Base-by-base conservation (phyloP, 257 asterid species). In the Ocimum tenuiflorum region DNA sequence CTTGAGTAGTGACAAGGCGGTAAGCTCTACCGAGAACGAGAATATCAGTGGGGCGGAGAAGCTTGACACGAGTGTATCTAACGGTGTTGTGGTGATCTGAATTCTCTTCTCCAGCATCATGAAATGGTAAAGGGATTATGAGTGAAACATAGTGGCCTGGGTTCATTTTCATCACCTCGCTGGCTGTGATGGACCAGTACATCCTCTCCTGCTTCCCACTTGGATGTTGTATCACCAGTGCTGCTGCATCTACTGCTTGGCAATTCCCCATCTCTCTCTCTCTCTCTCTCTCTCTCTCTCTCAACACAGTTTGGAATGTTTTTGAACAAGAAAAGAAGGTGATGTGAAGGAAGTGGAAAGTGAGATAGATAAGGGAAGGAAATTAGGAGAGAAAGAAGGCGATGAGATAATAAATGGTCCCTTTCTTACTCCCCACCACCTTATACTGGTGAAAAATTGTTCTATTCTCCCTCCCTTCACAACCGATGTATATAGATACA, bases 201-300 rank as follows among this genome's bases (percentile, higher is more conserved):
- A 82, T 68, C 67, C 87, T 75, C 71, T 86, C 87, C 11, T 75
- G 80, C 48, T 74, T 84, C 33, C 95, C 95, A 61, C 18, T 74
- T 5, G 91, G 88, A 63, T 86, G 91, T 27, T 86, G 88, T 60
- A 86, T 74, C 48, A 86, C 87, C 48, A 86, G 67, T 27, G 87
- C 87, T 63, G 95, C 88, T 29, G 86, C 87, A 80, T 82, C 88
- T 24, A 84, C 85, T 27, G 88, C 83, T 65, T 86, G 95, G 42
- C 91, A 84, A 60, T 86, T 86, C 9, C 94, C 94, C 91, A 85
- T 85, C 65, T 62, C 60, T 65, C 62, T 78, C 64, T 70, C 68
- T 58, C 71, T 69, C 71, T 42, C 27, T 23, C 18, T 22, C 65
- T 19, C 13, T 29, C 5, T 18, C 9, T 20, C 6, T 53, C 14